Evolutionary conservation across 495 filamentous ascomycete species (phyloP).

Genomic region (Tuber magnatum): DNA sequence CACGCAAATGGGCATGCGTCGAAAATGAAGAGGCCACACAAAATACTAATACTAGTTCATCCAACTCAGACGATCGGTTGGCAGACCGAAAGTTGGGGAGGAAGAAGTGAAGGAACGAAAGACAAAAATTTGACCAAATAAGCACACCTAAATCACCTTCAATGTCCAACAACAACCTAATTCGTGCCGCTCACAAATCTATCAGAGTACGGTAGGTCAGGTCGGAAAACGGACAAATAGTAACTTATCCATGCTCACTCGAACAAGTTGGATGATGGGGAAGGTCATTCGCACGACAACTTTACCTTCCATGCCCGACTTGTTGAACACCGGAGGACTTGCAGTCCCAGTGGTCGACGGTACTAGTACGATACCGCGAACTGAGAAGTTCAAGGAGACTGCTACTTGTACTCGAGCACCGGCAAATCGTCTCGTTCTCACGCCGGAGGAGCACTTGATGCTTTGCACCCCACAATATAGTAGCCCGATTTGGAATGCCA

Average conservation of each 20-base stretch:
- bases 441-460: neutral
- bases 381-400: neutral
- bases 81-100: conserved; percentile 1
- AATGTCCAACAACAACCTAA: neutral
- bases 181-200: neutral
- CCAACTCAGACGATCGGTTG: neutral
- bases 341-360: neutral
- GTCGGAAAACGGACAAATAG: neutral
- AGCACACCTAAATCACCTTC: neutral
- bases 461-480: conserved; percentile 23
- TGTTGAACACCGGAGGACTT: neutral
- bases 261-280: neutral
- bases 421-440: neutral
- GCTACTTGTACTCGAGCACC: no score
- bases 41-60: neutral
- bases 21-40: neutral
- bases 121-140: neutral
- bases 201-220: neutral
- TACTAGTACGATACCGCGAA: neutral
- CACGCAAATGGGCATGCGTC: neutral
- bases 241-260: neutral
- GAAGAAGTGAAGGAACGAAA: neutral
- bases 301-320: neutral
- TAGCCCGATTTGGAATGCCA: conserved; percentile 12
- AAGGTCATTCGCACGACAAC: neutral